These are phyloP conservation scores for Aspergillus sp. DNA, from an alignment of 2,329 filamentous ascomycete species.

Conservation along the genomic window DNA sequence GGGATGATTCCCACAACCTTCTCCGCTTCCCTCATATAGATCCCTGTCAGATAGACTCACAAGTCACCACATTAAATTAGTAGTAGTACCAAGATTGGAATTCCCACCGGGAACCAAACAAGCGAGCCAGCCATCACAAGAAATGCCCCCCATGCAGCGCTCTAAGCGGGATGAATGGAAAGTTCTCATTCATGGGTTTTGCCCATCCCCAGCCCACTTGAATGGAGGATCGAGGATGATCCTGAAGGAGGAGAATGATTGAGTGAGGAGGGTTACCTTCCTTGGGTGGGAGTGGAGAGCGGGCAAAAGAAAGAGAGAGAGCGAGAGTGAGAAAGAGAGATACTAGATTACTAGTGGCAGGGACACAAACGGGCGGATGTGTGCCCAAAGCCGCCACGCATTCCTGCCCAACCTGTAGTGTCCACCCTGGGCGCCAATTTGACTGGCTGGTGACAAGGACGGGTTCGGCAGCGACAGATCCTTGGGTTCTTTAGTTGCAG, in stretches of 20 bases:
- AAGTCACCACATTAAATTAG: background rate
- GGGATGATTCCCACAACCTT: background rate
- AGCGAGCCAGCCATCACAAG: background rate
- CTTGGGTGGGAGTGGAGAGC: background rate
- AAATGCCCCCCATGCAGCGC: slow-evolving; percentile 7
- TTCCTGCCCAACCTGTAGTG: slow-evolving; percentile 39
- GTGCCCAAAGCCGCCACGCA: slow-evolving; percentile 41
- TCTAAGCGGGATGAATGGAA: slow-evolving; percentile 15
- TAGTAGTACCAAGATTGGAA: background rate
- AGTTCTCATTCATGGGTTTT: slow-evolving; percentile 1
- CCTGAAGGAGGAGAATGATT: background rate
- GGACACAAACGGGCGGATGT: slow-evolving; percentile 13
- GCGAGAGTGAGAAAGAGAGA: no score
- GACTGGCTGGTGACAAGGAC: slow-evolving; percentile 6
- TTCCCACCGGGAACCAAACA: background rate
- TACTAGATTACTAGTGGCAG: background rate
- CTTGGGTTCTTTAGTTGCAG: background rate
- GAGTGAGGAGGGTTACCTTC: background rate
- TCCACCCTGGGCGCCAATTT: slow-evolving; percentile 1
- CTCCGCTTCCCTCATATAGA: background rate
- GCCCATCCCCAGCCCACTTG: background rate
- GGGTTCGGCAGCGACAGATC: slow-evolving; percentile 3
- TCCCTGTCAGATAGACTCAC: background rate
- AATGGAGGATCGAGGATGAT: slow-evolving; percentile 1
- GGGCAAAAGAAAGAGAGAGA: no score